Percentiles rank a stretch among this genome's conserved stretches.
These are phyloP conservation scores for Berkeleyomyces basicola DNA, from an alignment of 2,329 filamentous ascomycete species.

Conservation along the genomic window DNA sequence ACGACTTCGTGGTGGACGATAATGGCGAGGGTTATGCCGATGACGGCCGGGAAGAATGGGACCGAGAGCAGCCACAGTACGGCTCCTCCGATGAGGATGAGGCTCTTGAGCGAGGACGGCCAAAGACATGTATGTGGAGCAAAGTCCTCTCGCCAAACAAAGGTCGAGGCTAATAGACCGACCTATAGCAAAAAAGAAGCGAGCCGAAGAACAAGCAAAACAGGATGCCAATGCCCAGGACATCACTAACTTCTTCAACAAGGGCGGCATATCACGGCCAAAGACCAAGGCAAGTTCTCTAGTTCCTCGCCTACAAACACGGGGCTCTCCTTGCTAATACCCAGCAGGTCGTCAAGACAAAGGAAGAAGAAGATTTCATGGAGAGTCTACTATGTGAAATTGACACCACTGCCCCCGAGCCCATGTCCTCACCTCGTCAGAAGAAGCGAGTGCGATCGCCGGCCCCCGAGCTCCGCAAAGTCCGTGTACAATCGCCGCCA, in stretches of 20 bases:
- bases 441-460: constrained; percentile 48
- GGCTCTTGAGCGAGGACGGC: constrained; percentile 27
- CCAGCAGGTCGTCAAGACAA: constrained; percentile 52
- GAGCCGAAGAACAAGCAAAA: constrained; percentile 71
- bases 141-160: too few relatives aligned
- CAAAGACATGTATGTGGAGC: constrained; percentile 27
- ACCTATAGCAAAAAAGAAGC: constrained; percentile 59
- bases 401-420: constrained; percentile 50
- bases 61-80: constrained; percentile 48
- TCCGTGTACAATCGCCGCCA: constrained; percentile 63
- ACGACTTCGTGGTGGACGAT: constrained; percentile 97
- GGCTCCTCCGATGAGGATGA: constrained; percentile 61
- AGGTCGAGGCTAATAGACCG: neutral
- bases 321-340: constrained; percentile 7
- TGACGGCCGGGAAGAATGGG: constrained; percentile 90
- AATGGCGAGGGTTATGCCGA: constrained; percentile 95
- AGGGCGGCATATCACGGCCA: constrained; percentile 46
- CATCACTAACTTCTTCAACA: constrained; percentile 89
- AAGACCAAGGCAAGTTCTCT: constrained; percentile 57
- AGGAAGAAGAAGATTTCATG: constrained; percentile 81
- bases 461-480: constrained; percentile 56
- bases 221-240: constrained; percentile 77
- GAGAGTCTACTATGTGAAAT: constrained; percentile 72
- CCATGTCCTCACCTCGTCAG: constrained; percentile 31
- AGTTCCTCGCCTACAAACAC: neutral